phyloP scores from a whole-genome alignment of 2,329 filamentous ascomycete species.

The Aureobasidium namibiae region DNA sequence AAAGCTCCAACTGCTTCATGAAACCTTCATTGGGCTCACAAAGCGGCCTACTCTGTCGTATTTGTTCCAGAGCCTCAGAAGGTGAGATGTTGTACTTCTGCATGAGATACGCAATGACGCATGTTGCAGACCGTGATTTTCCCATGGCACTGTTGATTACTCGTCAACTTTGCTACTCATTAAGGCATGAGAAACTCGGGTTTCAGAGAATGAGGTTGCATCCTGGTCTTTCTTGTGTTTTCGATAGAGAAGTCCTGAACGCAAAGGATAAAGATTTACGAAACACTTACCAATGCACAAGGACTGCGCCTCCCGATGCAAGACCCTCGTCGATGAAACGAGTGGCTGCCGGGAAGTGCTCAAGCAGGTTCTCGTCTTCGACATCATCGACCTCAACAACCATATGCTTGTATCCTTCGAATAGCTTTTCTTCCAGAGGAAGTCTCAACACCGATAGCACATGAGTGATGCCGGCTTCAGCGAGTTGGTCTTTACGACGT shows the following conservation, averaged over 20 bases:
- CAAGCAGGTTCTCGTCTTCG: slow-evolving; percentile 77
- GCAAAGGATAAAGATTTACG: neutral
- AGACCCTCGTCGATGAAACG: slow-evolving; percentile 76
- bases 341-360: slow-evolving; percentile 70
- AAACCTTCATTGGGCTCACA: slow-evolving; percentile 90
- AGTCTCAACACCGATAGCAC: slow-evolving; percentile 74
- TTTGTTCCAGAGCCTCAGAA: slow-evolving; percentile 58
- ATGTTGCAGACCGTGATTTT: slow-evolving; percentile 83
- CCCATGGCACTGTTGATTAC: slow-evolving; percentile 73
- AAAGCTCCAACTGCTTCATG: slow-evolving; percentile 79
- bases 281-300: slow-evolving; percentile 60
- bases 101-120: slow-evolving; percentile 78
- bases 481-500: slow-evolving; percentile 60
- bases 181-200: neutral
- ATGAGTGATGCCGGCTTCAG: slow-evolving; percentile 73
- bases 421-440: slow-evolving; percentile 47
- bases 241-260: neutral
- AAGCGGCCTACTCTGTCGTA: slow-evolving; percentile 63
- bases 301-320: slow-evolving; percentile 50
- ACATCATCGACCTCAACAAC: slow-evolving; percentile 84
- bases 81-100: slow-evolving; percentile 43
- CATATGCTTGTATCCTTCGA: slow-evolving; percentile 60
- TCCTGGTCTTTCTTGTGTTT: neutral
- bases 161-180: neutral
- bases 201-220: neutral